A percentile compares a stretch with the other conserved stretches of the same genome.
phyloP scores from a whole-genome alignment of 805 yeast genomes.

The Ogataea kodamae region DNA sequence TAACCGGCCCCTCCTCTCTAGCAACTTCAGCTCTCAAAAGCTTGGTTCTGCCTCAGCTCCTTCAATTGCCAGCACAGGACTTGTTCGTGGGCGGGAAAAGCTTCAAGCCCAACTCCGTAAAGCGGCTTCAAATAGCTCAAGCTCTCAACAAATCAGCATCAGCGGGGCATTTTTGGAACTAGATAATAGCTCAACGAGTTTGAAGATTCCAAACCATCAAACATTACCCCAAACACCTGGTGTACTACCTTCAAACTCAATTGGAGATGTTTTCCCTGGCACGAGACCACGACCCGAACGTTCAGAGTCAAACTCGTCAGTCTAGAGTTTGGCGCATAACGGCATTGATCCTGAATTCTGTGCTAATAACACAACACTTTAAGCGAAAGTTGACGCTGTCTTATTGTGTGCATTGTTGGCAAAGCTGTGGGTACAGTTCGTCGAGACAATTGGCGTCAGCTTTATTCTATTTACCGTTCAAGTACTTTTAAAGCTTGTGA shows the following conservation, averaged over 20 bases:
- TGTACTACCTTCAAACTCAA: slow-evolving; percentile 20
- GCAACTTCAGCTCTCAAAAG: slow-evolving; percentile 4
- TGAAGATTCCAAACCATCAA: slow-evolving; percentile 3
- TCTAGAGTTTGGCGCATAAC: too few species aligned
- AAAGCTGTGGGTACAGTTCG: too few species aligned
- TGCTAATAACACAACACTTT: too few species aligned
- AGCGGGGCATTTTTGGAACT: slow-evolving; percentile 17
- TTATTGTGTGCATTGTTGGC: too few species aligned
- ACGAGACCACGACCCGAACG: background rate
- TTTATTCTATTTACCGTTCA: too few species aligned
- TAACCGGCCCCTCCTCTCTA: slow-evolving; percentile 6
- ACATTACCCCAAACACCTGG: slow-evolving; percentile 26
- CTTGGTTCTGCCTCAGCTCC: background rate
- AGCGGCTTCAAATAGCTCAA: slow-evolving; percentile 15
- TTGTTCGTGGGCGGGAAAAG: slow-evolving; percentile 21
- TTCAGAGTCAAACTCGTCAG: slow-evolving; percentile 1
- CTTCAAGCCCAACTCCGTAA: slow-evolving; percentile 24
- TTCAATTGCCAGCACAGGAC: slow-evolving; percentile 10
- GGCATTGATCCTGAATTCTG: too few species aligned
- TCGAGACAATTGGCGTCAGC: too few species aligned
- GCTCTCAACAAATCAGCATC: slow-evolving; percentile 12
- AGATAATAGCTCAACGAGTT: slow-evolving; percentile 3
- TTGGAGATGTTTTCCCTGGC: slow-evolving; percentile 23
- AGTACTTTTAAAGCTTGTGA: too few species aligned
- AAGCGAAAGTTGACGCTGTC: too few species aligned